Base-by-base conservation (phyloP, 768 basidiomycete genomes). In the Grammothele lineata region DNA sequence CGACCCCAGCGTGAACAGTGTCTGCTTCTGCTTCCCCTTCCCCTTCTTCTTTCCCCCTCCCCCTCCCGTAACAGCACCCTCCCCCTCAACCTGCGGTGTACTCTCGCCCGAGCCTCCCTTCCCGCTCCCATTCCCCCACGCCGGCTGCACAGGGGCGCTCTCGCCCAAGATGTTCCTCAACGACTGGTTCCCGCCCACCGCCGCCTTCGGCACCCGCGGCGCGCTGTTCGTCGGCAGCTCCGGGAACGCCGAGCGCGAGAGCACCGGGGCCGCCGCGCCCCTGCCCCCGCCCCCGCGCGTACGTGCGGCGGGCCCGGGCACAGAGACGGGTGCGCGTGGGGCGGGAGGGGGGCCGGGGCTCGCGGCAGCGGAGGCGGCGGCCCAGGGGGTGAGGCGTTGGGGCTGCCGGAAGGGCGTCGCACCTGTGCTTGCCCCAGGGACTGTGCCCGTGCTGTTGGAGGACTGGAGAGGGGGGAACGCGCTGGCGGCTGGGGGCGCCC, bases 11-110 rank as follows among this genome's bases (percentile, higher is more conserved):
- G 72, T 90, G 57, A 92, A 92, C 54, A 93, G 64, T 8, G 81
- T 91, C 72, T 92, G 87, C 67, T 92, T 92, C 62, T 81, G 80
- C 65, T 91, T 90, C 1, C 81, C 81, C 60, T 91, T 92, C 0
- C 78, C 77, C 65, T 88, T 91, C 73, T 81, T 87, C 26, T 78
- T 79, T 56, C 79, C 84, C 0, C 53, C 61, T 43, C 48, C 12
- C 52, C 53, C 40, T 35, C 47, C 27, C 27, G 27, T 30, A n/a
- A 37, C 47, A 23, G 46, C 50, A 9, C 21, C 36, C 32, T 46
- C 49, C 38, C 38, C 53, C 12, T 42, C 57, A 15, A 12, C 30
- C 12, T 39, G 47, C 27, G 45, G 40, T 11, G 36, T 22, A n/a
- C 38, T 42, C 23, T 48, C 55, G 9, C 50, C 56, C 24, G 46